A percentile compares a stretch with the other conserved stretches of the same genome.
phyloP scores from a whole-genome alignment of 73 alveolate genomes.

The Paramecium sonneborni region DNA sequence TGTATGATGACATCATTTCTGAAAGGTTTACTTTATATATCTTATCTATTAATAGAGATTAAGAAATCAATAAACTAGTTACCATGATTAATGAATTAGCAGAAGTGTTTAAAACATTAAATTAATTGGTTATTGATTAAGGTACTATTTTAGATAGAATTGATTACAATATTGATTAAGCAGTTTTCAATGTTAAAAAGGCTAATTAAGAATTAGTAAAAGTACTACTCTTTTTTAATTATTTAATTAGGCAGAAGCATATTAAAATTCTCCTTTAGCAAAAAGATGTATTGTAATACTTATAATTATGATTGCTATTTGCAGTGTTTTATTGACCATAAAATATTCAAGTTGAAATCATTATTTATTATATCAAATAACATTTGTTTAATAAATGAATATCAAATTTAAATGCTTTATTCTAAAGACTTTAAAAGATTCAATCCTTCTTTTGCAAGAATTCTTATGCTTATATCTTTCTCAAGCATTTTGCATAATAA shows the following conservation, averaged over 20 bases:
- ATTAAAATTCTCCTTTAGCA: conserved; percentile 48
- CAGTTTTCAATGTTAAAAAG: conserved; percentile 1
- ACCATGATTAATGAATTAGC: conserved; percentile 51
- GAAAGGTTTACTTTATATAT: neutral
- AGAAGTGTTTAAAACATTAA: conserved; percentile 54
- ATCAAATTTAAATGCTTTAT: neutral
- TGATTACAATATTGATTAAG: conserved; percentile 44
- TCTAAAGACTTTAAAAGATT: neutral
- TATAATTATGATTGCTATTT: neutral
- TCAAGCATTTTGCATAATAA: neutral
- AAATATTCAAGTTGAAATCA: conserved; percentile 51
- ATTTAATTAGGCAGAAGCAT: conserved; percentile 36
- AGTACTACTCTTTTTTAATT: neutral
- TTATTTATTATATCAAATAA: neutral
- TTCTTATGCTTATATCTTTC: neutral
- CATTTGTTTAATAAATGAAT: neutral
- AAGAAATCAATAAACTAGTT: conserved; percentile 34
- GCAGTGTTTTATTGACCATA: neutral
- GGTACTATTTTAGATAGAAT: conserved; percentile 59
- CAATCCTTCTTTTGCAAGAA: neutral
- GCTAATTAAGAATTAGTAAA: conserved; percentile 26
- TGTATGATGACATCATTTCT: conserved; percentile 20
- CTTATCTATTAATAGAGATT: neutral
- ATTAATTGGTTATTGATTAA: conserved; percentile 41
- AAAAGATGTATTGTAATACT: conserved; percentile 7